These are phyloP conservation scores for Pseudopithomyces chartarum DNA, from an alignment of 2,329 filamentous ascomycete species.

Conservation along the genomic window DNA sequence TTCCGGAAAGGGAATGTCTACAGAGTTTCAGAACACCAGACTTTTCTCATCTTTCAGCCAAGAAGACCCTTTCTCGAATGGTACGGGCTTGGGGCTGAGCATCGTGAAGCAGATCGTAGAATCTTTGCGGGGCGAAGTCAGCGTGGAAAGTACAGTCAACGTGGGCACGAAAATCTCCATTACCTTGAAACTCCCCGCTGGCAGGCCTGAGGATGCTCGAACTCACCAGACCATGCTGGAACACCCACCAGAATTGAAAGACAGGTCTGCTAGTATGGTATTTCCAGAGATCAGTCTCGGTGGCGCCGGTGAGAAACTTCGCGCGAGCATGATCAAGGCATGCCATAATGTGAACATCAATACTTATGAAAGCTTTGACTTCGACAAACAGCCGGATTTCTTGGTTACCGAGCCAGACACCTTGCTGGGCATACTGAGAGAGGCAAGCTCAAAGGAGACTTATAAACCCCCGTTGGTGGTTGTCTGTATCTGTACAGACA, in stretches of 20 bases:
- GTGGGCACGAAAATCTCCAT: constrained; percentile 36
- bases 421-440: constrained; percentile 25
- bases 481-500: constrained; percentile 36
- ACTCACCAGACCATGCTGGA: constrained; percentile 12
- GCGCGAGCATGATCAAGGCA: constrained; percentile 29
- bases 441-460: constrained; percentile 16
- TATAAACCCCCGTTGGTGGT: constrained; percentile 25
- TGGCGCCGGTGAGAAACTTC: constrained; percentile 28
- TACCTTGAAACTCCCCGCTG: constrained; percentile 23
- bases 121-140: constrained; percentile 36
- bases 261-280: constrained; percentile 25
- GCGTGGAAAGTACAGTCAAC: constrained; percentile 33
- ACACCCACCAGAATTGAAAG: constrained; percentile 23
- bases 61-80: constrained; percentile 39
- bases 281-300: constrained; percentile 27
- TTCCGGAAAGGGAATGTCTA: constrained; percentile 43
- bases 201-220: constrained; percentile 15
- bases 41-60: constrained; percentile 43
- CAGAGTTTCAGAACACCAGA: constrained; percentile 37
- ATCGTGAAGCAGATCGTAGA: constrained; percentile 45
- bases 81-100: constrained; percentile 41
- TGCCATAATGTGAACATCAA: constrained; percentile 33
- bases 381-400: constrained; percentile 25
- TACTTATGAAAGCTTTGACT: constrained; percentile 16
- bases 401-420: constrained; percentile 33